Percentiles rank a stretch among this genome's conserved stretches.
These are phyloP conservation scores for Aphanomyces stellatus DNA, from an alignment of 352 stramenopile species.

Conservation along the genomic window DNA sequence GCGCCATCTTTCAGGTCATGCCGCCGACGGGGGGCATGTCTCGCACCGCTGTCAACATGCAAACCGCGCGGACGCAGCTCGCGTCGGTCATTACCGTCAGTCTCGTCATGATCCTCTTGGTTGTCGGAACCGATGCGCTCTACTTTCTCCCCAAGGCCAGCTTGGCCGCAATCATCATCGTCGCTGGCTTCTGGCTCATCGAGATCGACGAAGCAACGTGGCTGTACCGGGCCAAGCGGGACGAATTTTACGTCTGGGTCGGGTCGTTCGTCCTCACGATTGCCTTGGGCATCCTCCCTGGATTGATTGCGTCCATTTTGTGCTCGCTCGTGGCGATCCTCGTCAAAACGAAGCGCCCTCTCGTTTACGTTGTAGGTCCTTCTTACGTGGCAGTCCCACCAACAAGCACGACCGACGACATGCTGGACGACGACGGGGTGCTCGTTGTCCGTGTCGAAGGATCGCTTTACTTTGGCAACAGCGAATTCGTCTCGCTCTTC, in stretches of 20 bases:
- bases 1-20: conserved; percentile 85
- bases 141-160: conserved; percentile 84
- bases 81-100: conserved; percentile 82
- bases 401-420: conserved; percentile 30
- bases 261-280: conserved; percentile 42
- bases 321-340: conserved; percentile 60
- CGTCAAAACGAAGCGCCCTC: conserved; percentile 47
- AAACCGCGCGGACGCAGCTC: conserved; percentile 80
- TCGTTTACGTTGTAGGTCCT: conserved; percentile 37
- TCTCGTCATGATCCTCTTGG: conserved; percentile 83
- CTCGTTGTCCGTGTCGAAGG: conserved; percentile 54
- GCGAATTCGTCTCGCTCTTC: conserved; percentile 47
- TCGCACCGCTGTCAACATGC: conserved; percentile 87
- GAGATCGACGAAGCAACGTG: conserved; percentile 82
- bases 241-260: conserved; percentile 63
- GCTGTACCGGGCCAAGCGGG: conserved; percentile 51
- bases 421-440: conserved; percentile 29
- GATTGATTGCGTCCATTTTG: conserved; percentile 41
- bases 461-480: conserved; percentile 65
- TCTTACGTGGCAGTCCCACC: background rate
- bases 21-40: conserved; percentile 85
- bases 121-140: conserved; percentile 82
- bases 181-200: conserved; percentile 78
- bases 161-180: conserved; percentile 85
- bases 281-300: conserved; percentile 35